Base-by-base conservation (phyloP, 768 basidiomycete genomes). In the Tremella yokohamensis region DNA sequence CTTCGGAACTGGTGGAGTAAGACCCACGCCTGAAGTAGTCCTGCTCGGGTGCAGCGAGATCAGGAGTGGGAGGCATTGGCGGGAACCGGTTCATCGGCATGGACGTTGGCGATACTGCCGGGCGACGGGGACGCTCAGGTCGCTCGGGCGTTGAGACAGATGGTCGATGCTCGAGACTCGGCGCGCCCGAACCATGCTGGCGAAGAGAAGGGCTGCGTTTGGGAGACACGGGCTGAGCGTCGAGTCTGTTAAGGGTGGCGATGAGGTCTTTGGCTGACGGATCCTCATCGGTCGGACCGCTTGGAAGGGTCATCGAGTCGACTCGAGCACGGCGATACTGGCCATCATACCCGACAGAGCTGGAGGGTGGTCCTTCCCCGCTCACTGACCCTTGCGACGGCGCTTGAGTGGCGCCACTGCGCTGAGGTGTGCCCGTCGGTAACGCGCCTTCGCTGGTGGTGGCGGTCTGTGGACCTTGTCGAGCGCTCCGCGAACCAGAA, bases 321-420 rank as follows among this genome's bases (percentile, higher is more conserved):
- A 54, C 63, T 20, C 64, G 52, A 1, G 64, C 68, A 15, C 64
- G 58, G 44, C 64, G 64, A 47, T 56, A 62, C 9, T 59, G 56
- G 9, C 20, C 20, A 2, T 60, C 62, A 47, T 58, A 63, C 1
- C 22, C 29, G 50, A 52, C 40, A 26, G 9, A 40, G 16, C 34
- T 42, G 3, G 24, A 15, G 6, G 39, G 3, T 20, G 53, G 54
- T 25, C 8, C 37, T 7, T 44, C 25, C 8, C 22, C 20, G 51
- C 13, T 18, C 37, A 18, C 34, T 45, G 44, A 40, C 13, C 8
- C 24, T 37, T 16, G 42, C n/a, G 19, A 37, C 34, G 8, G 50
- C 29, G 42, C 48, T 47, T 40, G 40, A 25, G n/a, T 50, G n/a
- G 34, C 44, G 29, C 12, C 19, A 16, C 26, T 52, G 16, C 22